A percentile compares a stretch with the other conserved stretches of the same genome.
These are phyloP conservation scores for Russula sp. DNA, from an alignment of 768 basidiomycete species.

Conservation along the genomic window DNA sequence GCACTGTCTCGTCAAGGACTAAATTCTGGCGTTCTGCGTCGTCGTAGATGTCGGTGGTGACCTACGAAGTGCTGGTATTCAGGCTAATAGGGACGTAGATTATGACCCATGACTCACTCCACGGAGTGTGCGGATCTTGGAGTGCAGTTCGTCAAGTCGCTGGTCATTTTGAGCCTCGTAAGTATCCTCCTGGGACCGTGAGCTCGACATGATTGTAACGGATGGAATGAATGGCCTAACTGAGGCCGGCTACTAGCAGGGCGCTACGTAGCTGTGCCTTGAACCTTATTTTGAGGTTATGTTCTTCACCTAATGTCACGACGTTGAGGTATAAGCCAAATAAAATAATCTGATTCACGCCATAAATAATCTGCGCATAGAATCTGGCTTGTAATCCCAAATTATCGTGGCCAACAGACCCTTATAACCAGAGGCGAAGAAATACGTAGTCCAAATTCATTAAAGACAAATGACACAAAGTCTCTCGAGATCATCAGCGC, in stretches of 20 bases:
- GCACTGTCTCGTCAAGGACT: conserved; percentile 69
- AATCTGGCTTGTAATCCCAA: no score
- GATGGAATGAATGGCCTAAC: background rate
- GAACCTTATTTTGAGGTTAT: conserved; percentile 11
- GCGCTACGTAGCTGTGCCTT: background rate
- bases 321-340: no score
- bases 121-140: conserved; percentile 75
- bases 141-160: conserved; percentile 74
- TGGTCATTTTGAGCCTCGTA: conserved; percentile 87
- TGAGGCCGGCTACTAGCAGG: no score
- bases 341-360: no score
- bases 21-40: conserved; percentile 81
- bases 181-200: conserved; percentile 48
- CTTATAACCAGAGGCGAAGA: no score
- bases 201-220: conserved; percentile 20
- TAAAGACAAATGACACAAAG: background rate
- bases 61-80: conserved; percentile 35
- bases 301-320: background rate
- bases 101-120: conserved; percentile 44
- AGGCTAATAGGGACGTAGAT: background rate
- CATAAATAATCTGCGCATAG: no score
- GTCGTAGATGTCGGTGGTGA: conserved; percentile 83
- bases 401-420: no score
- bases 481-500: conserved; percentile 1
- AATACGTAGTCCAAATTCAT: background rate